These are phyloP conservation scores for Talaromyces liani DNA, from an alignment of 495 filamentous ascomycete genomes.

Conservation along the genomic window DNA sequence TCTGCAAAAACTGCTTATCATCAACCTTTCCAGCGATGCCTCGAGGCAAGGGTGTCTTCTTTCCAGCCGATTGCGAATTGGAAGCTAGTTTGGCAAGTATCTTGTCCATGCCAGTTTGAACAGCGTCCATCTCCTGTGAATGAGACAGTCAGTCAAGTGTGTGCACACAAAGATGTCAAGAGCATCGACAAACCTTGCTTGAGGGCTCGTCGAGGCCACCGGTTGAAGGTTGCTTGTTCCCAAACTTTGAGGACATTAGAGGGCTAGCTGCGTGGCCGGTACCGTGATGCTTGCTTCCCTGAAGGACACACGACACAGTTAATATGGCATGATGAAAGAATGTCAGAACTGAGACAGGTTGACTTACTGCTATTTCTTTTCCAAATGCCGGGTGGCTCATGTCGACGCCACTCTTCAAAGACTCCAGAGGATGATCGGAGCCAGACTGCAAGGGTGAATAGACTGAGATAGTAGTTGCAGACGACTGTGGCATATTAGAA, in stretches of 20 bases:
- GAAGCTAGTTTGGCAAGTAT: conserved; percentile 31
- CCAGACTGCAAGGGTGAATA: background rate
- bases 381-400: background rate
- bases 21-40: conserved; percentile 9
- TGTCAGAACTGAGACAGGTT: background rate
- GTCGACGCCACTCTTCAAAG: background rate
- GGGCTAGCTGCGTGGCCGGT: conserved; percentile 25
- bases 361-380: background rate
- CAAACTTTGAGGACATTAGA: conserved; percentile 32
- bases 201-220: conserved; percentile 18
- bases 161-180: background rate
- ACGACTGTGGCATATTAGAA: conserved; percentile 1
- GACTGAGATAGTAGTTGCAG: background rate
- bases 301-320: background rate
- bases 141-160: conserved; percentile 35
- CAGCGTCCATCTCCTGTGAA: conserved; percentile 45
- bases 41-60: conserved; percentile 16
- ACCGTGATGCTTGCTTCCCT: conserved; percentile 24
- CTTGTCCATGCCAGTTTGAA: conserved; percentile 26
- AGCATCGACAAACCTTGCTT: conserved; percentile 27
- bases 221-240: conserved; percentile 22
- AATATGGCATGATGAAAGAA: background rate
- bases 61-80: conserved; percentile 16
- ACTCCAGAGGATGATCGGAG: background rate
- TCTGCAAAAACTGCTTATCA: conserved; percentile 1